phyloP scores from a whole-genome alignment of 257 asterid species.

The Solanum sejunctum region DNA sequence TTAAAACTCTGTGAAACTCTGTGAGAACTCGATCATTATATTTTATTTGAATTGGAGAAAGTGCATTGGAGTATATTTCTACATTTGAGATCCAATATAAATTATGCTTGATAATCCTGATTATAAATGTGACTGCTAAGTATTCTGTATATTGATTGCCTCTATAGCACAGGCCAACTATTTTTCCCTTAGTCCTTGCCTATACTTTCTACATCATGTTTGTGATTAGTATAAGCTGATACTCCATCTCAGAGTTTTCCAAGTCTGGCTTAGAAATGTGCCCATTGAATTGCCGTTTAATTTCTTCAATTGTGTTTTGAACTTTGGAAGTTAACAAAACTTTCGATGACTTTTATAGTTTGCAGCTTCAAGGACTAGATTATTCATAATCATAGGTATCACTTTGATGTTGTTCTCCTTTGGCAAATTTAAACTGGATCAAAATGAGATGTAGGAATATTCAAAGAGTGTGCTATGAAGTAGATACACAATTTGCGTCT shows the following conservation, averaged over 20 bases:
- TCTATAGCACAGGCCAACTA: neutral
- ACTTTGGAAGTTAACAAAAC: neutral
- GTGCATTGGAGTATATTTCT: neutral
- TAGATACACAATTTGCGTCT: neutral
- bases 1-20: neutral
- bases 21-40: neutral
- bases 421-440: neutral
- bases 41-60: neutral
- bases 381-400: neutral
- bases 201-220: neutral
- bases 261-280: neutral
- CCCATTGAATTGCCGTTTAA: neutral
- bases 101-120: neutral
- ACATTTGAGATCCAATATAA: neutral
- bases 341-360: neutral
- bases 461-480: neutral
- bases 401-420: neutral
- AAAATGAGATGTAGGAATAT: neutral
- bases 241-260: neutral
- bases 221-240: neutral
- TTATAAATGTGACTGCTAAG: neutral
- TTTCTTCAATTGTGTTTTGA: neutral
- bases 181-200: neutral
- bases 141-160: neutral
- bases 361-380: neutral